These are phyloP conservation scores for Penicillium tannophilum DNA, from an alignment of 495 filamentous ascomycete genomes.

Conservation along the genomic window DNA sequence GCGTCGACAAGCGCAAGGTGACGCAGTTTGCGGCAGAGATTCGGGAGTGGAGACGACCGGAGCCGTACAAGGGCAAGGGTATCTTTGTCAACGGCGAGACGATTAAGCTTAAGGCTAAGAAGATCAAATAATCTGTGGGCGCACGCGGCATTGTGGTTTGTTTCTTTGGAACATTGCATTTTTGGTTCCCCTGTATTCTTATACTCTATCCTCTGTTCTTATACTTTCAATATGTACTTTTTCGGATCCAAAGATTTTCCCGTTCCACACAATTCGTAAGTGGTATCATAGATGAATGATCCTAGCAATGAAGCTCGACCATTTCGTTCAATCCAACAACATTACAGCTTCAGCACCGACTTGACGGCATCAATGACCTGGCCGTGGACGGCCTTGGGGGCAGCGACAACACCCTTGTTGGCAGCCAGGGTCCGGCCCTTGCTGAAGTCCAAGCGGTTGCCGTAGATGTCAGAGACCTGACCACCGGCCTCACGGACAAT, in stretches of 20 bases:
- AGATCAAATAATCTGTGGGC: slow-evolving; percentile 74
- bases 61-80: slow-evolving; percentile 99
- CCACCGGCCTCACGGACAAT: slow-evolving; percentile 95
- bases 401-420: slow-evolving; percentile 94
- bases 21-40: slow-evolving; percentile 91
- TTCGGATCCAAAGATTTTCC: slow-evolving; percentile 20
- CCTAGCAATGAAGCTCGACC: neutral
- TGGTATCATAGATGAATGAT: slow-evolving; percentile 32
- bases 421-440: slow-evolving; percentile 79
- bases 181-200: slow-evolving; percentile 42
- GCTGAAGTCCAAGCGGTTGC: slow-evolving; percentile 79
- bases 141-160: slow-evolving; percentile 21
- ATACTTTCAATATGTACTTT: slow-evolving; percentile 37
- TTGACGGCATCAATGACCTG: slow-evolving; percentile 82
- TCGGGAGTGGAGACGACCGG: slow-evolving; percentile 82
- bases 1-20: slow-evolving; percentile 78
- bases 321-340: slow-evolving; percentile 11
- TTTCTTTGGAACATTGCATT: slow-evolving; percentile 30
- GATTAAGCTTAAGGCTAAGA: slow-evolving; percentile 96
- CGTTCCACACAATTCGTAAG: slow-evolving; percentile 11
- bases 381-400: slow-evolving; percentile 71
- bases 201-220: slow-evolving; percentile 32
- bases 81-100: slow-evolving; percentile 98
- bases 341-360: slow-evolving; percentile 66
- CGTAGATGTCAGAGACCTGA: slow-evolving; percentile 82